phyloP scores from a whole-genome alignment of 1,284 basidiomycete species.

The Boletus semigastroideus region DNA sequence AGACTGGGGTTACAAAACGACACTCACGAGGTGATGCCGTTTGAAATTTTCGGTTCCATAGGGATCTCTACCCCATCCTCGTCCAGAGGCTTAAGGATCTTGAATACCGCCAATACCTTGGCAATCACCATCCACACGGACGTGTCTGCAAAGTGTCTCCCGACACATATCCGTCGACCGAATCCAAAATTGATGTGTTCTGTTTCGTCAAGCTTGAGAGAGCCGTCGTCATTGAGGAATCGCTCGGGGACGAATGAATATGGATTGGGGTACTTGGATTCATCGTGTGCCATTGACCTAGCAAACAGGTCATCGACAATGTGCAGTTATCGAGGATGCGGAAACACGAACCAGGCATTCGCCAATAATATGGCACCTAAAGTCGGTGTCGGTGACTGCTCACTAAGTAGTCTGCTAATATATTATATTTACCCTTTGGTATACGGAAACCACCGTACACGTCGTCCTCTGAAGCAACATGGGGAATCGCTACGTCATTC shows the following conservation, averaged over 20 bases:
- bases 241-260: background rate
- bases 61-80: background rate
- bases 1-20: background rate
- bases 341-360: background rate
- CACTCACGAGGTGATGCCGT: background rate
- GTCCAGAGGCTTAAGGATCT: background rate
- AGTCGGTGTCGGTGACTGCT: background rate
- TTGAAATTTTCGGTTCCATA: background rate
- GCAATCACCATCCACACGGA: background rate
- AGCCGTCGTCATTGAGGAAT: background rate
- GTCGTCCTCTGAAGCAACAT: background rate
- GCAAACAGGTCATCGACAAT: background rate
- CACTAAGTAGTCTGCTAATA: background rate
- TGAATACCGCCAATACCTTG: background rate
- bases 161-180: background rate
- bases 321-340: too few species aligned
- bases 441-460: background rate
- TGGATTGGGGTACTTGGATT: background rate
- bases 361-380: background rate
- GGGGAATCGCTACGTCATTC: background rate
- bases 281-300: background rate
- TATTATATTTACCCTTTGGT: background rate
- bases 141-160: background rate
- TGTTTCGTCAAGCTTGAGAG: background rate
- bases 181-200: background rate